Percentiles rank a stretch among this genome's conserved stretches.
These are phyloP conservation scores for Trichocladium antarcticum DNA, from an alignment of 495 filamentous ascomycete species.

Conservation along the genomic window DNA sequence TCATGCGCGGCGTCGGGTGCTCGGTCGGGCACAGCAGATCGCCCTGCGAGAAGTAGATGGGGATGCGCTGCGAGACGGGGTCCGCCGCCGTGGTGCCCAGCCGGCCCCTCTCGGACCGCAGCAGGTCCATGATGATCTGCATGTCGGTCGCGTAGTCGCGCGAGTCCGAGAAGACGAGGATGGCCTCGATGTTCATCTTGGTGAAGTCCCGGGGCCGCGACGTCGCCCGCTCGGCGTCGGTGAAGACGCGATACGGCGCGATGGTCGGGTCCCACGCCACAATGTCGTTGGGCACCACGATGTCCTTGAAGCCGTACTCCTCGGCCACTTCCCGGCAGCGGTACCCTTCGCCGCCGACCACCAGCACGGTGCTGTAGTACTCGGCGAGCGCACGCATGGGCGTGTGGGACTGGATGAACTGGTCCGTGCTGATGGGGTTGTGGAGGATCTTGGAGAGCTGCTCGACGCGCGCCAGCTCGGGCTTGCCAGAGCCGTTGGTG, in stretches of 20 bases:
- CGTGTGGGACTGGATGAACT: conserved; percentile 59
- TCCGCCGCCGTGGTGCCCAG: conserved; percentile 54
- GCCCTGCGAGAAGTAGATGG: conserved; percentile 66
- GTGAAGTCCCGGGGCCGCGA: conserved; percentile 52
- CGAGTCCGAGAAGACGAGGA: conserved; percentile 73
- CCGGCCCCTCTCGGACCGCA: conserved; percentile 62
- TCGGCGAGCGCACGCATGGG: conserved; percentile 56
- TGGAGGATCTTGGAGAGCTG: conserved; percentile 49
- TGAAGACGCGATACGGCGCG: conserved; percentile 53
- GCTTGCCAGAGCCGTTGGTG: conserved; percentile 56
- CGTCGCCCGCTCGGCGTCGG: conserved; percentile 45
- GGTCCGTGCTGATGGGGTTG: conserved; percentile 47
- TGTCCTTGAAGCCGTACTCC: conserved; percentile 54
- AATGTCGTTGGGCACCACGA: conserved; percentile 57
- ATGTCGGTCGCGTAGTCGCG: conserved; percentile 76
- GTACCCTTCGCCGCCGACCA: conserved; percentile 56
- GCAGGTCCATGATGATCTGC: conserved; percentile 74
- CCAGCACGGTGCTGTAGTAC: conserved; percentile 54
- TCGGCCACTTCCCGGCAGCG: conserved; percentile 56
- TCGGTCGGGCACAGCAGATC: conserved; percentile 69
- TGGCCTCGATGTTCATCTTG: conserved; percentile 65
- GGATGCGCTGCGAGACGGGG: conserved; percentile 55
- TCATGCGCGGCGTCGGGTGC: conserved; percentile 62
- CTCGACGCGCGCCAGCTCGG: conserved; percentile 44
- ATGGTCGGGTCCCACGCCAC: conserved; percentile 50